Evolutionary conservation across 164 flowering plant genomes (phyloP), one percentile per base, ranked within the genome.

Genomic region (Sedum album): DNA sequence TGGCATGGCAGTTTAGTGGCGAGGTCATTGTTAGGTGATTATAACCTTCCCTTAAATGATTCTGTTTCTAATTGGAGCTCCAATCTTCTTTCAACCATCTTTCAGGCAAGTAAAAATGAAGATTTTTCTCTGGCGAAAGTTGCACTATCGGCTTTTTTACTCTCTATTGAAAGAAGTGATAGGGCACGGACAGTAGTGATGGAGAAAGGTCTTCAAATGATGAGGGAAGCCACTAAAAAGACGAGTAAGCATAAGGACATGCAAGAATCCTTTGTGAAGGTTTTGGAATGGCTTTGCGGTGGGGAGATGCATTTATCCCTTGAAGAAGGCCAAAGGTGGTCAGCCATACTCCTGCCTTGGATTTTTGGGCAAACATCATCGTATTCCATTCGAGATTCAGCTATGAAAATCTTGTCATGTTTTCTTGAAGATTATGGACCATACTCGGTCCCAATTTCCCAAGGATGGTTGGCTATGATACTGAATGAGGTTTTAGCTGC

Each of bases 1-100:
- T 92, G 97, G 99, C 97, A 95, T 85, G 99, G 91, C 23, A 86
- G 97, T 83, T 80, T 92, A 81, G 88, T 92, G 41, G 97, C 96
- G 61, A 77, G 85, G 46, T 72, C 88, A 76, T 82, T 95, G 33
- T 76, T 95, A 69, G 93, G 90, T 78, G 99, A 95, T 72, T 75
- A 69, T 17, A 82, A 79, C 81, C 78, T 88, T 65, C 93, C 93
- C 26, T 72, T 88, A 69, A 84, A 73, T 73, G 91, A 87, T 76
- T 85, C 86, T 69, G 93, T 95, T 81, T 82, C 94, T 76, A 94
- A 86, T 73, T 95, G 99, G 99, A 83, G 88, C 76, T 83, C 86
- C 7, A 78, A 83, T 73, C 94, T 95, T 70, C 94, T 95, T 76
- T 83, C 89, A 55, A 90, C 96, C 65, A 74, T 78, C 71, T 85